These are phyloP conservation scores for Fusarium proliferatum DNA, from an alignment of 2,329 filamentous ascomycete species.

Conservation along the genomic window DNA sequence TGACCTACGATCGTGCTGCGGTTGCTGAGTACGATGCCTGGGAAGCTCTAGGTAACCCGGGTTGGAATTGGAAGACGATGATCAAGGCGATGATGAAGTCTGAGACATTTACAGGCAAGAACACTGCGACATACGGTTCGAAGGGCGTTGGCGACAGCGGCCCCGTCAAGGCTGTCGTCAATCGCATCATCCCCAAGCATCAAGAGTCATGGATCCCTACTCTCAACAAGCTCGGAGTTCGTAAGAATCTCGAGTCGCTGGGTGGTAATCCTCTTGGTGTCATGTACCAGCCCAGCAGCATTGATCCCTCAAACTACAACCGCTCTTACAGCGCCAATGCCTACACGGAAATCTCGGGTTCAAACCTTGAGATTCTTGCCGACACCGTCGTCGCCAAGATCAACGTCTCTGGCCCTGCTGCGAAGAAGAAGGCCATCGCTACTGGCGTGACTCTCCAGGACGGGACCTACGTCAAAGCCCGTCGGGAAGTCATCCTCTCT, in stretches of 20 bases:
- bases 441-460: slow-evolving; percentile 34
- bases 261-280: slow-evolving; percentile 59
- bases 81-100: slow-evolving; percentile 27
- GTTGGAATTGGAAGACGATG: slow-evolving; percentile 51
- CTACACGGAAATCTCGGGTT: slow-evolving; percentile 55
- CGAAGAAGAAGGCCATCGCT: slow-evolving; percentile 32
- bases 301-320: slow-evolving; percentile 56
- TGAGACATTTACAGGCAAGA: slow-evolving; percentile 38
- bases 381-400: slow-evolving; percentile 38
- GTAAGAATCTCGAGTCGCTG: slow-evolving; percentile 55
- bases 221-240: slow-evolving; percentile 54
- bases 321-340: slow-evolving; percentile 60
- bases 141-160: slow-evolving; percentile 36
- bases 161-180: slow-evolving; percentile 46
- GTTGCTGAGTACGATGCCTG: slow-evolving; percentile 49
- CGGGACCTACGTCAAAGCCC: slow-evolving; percentile 27
- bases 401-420: slow-evolving; percentile 20
- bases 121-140: slow-evolving; percentile 37
- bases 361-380: slow-evolving; percentile 51
- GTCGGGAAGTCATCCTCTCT: slow-evolving; percentile 44
- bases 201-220: slow-evolving; percentile 58
- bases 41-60: slow-evolving; percentile 51
- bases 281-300: slow-evolving; percentile 60
- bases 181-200: slow-evolving; percentile 56
- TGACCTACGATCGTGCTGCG: slow-evolving; percentile 46